A percentile compares a stretch with the other conserved stretches of the same genome.
phyloP scores from a whole-genome alignment of 1,284 basidiomycete species.

The Apiotrichum sp. region DNA sequence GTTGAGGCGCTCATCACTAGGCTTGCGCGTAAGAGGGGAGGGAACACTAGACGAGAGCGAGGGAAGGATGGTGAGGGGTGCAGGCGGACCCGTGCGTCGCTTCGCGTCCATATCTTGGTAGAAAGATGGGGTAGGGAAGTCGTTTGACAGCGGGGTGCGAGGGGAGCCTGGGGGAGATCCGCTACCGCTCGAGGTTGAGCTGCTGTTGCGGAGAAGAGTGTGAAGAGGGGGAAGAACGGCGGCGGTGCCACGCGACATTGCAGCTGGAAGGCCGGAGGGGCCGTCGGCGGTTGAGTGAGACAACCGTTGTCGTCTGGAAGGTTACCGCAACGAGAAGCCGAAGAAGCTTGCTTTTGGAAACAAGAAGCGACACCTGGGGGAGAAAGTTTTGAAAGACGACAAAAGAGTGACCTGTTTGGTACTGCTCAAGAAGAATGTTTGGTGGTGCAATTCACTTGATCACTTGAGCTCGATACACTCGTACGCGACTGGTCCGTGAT shows the following conservation, averaged over 20 bases:
- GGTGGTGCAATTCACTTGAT: no score
- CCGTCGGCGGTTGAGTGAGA: no score
- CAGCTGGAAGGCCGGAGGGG: not conserved
- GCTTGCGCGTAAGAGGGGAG: not conserved
- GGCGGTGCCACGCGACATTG: not conserved
- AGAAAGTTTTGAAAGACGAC: no score
- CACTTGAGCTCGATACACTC: no score
- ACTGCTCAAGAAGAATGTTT: not conserved
- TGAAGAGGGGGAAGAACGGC: not conserved
- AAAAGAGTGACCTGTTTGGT: no score
- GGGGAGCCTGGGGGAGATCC: not conserved
- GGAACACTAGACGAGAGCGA: not conserved
- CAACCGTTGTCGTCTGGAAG: no score
- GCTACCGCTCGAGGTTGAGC: not conserved
- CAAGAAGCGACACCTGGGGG: no score
- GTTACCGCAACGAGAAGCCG: no score
- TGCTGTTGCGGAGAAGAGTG: not conserved
- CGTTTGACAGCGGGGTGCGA: not conserved
- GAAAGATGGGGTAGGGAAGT: not conserved
- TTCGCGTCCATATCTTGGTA: not conserved
- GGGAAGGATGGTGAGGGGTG: conserved; percentile 1
- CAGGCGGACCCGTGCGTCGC: conserved; percentile 1
- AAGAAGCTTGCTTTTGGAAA: no score
- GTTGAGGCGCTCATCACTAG: conserved; percentile 11
- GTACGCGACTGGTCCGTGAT: no score